These are phyloP conservation scores for Taphrina betulina DNA, from an alignment of 1,139 yeast species.

Conservation along the genomic window DNA sequence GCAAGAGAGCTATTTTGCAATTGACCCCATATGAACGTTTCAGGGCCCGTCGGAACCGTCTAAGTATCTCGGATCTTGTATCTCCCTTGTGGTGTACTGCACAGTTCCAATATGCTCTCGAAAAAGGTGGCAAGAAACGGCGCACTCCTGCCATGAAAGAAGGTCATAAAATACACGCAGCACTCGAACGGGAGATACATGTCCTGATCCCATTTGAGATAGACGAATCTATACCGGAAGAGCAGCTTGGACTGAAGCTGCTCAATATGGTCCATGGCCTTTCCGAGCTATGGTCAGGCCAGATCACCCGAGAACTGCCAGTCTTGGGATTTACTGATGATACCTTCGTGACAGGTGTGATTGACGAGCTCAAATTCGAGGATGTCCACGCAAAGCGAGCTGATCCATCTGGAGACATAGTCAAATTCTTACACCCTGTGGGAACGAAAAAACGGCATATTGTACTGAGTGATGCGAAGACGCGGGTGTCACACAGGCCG, in stretches of 20 bases:
- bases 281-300: slow-evolving; percentile 29
- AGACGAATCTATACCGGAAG: slow-evolving; percentile 35
- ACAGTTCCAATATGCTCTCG: slow-evolving; percentile 27
- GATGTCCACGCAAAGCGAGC: too few relatives aligned
- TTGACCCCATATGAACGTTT: slow-evolving; percentile 9
- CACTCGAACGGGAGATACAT: slow-evolving; percentile 34
- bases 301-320: slow-evolving; percentile 35
- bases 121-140: slow-evolving; percentile 14
- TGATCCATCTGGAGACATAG: too few relatives aligned
- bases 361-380: slow-evolving; percentile 37
- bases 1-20: neutral
- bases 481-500: slow-evolving; percentile 28
- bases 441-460: slow-evolving; percentile 15
- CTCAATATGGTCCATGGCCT: slow-evolving; percentile 33
- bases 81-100: slow-evolving; percentile 32
- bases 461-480: slow-evolving; percentile 32
- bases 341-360: slow-evolving; percentile 36
- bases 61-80: slow-evolving; percentile 38
- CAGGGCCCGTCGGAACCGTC: slow-evolving; percentile 11
- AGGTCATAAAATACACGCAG: slow-evolving; percentile 37
- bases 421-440: too few relatives aligned
- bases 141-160: slow-evolving; percentile 35
- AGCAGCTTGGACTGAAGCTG: slow-evolving; percentile 35
- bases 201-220: slow-evolving; percentile 21
- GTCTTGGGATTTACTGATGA: slow-evolving; percentile 37